These are phyloP conservation scores for Paraurostyla sp. DNA, from an alignment of 73 alveolate species.

Conservation along the genomic window DNA sequence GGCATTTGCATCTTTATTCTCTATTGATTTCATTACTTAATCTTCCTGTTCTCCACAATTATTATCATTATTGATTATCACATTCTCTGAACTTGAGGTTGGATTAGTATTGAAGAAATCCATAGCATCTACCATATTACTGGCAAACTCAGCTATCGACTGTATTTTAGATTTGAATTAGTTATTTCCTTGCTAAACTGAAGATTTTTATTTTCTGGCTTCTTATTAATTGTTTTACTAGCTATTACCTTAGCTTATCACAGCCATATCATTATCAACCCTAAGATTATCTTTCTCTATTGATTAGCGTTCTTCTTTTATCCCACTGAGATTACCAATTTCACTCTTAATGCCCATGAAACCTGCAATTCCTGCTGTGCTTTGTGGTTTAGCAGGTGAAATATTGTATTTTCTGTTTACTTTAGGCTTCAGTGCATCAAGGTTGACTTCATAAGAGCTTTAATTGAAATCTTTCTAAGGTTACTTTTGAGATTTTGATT, in stretches of 20 bases:
- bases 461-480: not conserved
- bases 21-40: not conserved
- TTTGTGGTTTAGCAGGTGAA: not conserved
- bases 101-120: conserved; percentile 4
- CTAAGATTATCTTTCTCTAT: not conserved
- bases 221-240: not conserved
- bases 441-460: not conserved
- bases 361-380: not conserved
- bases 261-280: not conserved
- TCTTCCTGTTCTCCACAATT: not conserved
- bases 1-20: not conserved
- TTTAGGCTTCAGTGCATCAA: not conserved
- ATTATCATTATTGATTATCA: too few species aligned
- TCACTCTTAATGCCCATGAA: not conserved
- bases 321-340: not conserved
- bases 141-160: not conserved
- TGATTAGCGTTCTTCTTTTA: not conserved
- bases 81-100: too few species aligned
- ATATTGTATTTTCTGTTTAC: not conserved
- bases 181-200: not conserved
- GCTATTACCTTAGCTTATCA: not conserved
- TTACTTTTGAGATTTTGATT: not conserved
- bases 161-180: not conserved
- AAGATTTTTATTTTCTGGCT: not conserved
- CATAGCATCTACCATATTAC: not conserved